Percentiles rank a stretch among this genome's conserved stretches.
Evolutionary conservation across 2,329 filamentous ascomycete species (phyloP).

Genomic region (Apiospora arundinis): DNA sequence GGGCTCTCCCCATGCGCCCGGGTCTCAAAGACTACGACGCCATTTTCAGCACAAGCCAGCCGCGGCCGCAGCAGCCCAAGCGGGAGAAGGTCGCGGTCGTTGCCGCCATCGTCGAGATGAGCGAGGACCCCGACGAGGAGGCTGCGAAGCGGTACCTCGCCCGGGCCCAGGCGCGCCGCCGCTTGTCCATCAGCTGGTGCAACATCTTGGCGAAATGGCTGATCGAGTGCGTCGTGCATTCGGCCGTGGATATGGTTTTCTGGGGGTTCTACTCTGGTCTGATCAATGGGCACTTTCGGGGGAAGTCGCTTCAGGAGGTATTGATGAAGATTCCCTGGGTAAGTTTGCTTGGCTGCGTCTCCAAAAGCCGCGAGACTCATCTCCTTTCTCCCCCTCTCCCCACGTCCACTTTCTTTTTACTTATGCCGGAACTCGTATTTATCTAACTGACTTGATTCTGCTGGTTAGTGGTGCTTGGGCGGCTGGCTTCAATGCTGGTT

Average conservation of each 20-base stretch:
- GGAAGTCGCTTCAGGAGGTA: background rate
- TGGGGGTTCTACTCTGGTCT: background rate
- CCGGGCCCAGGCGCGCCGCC: conserved; percentile 8
- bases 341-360: background rate
- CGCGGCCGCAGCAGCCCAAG: background rate
- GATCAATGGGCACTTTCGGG: background rate
- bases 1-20: conserved; percentile 15
- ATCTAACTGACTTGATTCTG: background rate
- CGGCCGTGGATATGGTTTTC: background rate
- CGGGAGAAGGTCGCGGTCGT: background rate
- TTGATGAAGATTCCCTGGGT: background rate
- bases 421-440: background rate
- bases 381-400: too few relatives aligned
- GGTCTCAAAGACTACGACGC: background rate
- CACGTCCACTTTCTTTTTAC: background rate
- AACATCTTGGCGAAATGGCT: conserved; percentile 22
- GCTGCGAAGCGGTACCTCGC: conserved; percentile 20
- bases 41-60: too few relatives aligned
- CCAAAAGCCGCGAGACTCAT: background rate
- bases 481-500: background rate
- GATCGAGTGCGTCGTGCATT: background rate
- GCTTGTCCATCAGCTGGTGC: conserved; percentile 20
- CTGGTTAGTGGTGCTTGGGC: background rate
- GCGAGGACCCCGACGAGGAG: conserved; percentile 12
- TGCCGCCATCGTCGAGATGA: background rate